Base-by-base conservation (phyloP, 2,329 filamentous ascomycete species). In the Monilinia aucupariae region DNA sequence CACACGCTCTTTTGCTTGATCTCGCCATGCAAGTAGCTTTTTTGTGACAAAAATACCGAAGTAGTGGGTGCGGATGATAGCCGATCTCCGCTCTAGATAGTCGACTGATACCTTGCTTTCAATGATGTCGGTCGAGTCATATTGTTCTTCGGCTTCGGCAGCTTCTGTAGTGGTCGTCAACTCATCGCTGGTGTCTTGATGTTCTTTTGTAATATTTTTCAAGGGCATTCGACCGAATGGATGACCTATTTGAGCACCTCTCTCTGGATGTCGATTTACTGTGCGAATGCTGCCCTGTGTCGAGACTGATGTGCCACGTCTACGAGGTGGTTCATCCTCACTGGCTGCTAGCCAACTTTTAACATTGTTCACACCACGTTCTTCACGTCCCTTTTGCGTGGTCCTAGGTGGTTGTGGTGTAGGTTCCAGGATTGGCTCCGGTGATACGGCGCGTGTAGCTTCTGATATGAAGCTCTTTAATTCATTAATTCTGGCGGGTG, bases 1-100 rank as follows among this genome's bases (percentile, higher is more conserved):
- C 60, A 72, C 72, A 39, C 71, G 66, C 63, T 77, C 73, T 12
- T 64, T 37, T 51, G 71, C 67, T 63, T 65, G 68, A 15, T 70
- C 64, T 63, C 64, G 70, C 73, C 72, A 74, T 37, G 54, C 32
- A 43, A 50, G 63, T 39, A 73, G 32, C 47, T 66, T 64, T 47
- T 45, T 64, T 45, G 61, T 69, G 3, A 65, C 48, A 41, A 67
- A 55, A 17, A 64, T 61, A 3, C 52, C 55, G 3, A 68, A 27
- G 41, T 67, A 68, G 59, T 70, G 65, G 51, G 67, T 61, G 8
- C 56, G 74, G 70, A 61, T 61, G n/a, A 72, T 25, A 15, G 64
- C 63, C 4, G 70, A 69, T 58, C 66, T 71, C 2, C 65, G 67
- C 17, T 71, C 41, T 51, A 72, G 25, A 3, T 45, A 20, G 27